Base-by-base conservation (phyloP, 306 rosid species). In the Quercus engelmannii region DNA sequence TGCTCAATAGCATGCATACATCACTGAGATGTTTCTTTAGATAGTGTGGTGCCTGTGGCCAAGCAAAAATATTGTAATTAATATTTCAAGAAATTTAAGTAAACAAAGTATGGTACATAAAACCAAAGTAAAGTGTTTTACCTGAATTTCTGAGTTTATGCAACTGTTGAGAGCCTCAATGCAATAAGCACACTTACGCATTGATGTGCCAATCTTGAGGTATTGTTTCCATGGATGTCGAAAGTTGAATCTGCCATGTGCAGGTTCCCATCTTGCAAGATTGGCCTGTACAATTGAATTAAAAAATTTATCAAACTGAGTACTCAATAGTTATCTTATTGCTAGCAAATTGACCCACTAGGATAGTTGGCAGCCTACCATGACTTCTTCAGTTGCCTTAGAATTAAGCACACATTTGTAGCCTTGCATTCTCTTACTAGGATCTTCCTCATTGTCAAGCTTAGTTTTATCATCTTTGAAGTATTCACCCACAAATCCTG, bases 201-300 rank as follows among this genome's bases (percentile, higher is more conserved):
- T 73, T 28, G 79, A 58, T 10, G 83, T 81, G 0, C 88, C 89
- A 1, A 86, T 76, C 73, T 82, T 73, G 4, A 84, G 90, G 81
- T 88, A 86, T 20, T 75, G 80, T n/a, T 78, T 74, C 88, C 90
- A 86, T 2, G 92, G 92, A 62, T 88, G 92, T 10, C 80, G 52
- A 14, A 88, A 88, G 76, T 43, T 76, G 73, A 88, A 88, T 28
- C 70, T 72, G 25, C 88, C 90, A 31, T 88, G 92, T 5, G 88
- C 85, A 0, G 87, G 87, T 62, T 88, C 92, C 92, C 90, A 86
- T 75, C 79, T 82, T 17, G 90, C 90, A 75, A 88, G 80, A 55
- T 79, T 88, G 4, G 87, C 92, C 92, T 88, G 9, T 14, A 74
- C 33, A 58, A 8, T 76, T 25, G 17, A 59, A 3, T 10, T 5